Evolutionary conservation across 2,329 filamentous ascomycete species (phyloP).

Genomic region (Boeremia exigua): DNA sequence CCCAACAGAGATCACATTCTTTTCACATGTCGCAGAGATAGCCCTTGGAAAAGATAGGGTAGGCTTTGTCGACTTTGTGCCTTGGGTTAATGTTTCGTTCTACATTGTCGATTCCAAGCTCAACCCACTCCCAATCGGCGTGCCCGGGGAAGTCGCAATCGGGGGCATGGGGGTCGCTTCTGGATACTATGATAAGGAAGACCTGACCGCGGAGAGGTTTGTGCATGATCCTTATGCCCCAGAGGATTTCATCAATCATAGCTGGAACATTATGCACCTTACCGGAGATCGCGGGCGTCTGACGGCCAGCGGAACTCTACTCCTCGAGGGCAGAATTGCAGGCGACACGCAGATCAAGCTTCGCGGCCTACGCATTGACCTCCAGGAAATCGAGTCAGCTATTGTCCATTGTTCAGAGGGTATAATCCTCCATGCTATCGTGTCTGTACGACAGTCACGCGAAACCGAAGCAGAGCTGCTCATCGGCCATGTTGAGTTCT

Average conservation of each 20-base stretch:
- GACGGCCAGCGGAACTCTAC: background rate
- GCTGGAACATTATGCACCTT: background rate
- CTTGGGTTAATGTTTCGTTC: background rate
- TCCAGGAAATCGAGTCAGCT: background rate
- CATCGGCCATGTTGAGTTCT: background rate
- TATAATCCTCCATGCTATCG: background rate
- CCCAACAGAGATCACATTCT: background rate
- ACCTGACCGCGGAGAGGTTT: background rate
- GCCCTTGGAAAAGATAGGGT: no score
- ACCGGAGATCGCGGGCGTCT: background rate
- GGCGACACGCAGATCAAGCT: background rate
- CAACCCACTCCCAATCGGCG: background rate
- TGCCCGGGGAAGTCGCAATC: background rate
- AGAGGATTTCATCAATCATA: background rate
- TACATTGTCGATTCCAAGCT: background rate
- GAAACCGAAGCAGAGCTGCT: background rate
- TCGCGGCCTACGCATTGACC: background rate
- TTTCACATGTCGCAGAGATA: no score
- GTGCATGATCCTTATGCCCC: background rate
- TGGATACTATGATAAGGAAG: background rate
- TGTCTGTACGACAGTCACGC: background rate
- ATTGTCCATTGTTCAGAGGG: background rate
- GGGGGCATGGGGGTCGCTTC: background rate
- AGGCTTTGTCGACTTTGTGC: background rate
- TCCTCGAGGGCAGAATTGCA: background rate